Evolutionary conservation across 192 early-diverging fungal species (phyloP).

Genomic region (Coemansia sp.): DNA sequence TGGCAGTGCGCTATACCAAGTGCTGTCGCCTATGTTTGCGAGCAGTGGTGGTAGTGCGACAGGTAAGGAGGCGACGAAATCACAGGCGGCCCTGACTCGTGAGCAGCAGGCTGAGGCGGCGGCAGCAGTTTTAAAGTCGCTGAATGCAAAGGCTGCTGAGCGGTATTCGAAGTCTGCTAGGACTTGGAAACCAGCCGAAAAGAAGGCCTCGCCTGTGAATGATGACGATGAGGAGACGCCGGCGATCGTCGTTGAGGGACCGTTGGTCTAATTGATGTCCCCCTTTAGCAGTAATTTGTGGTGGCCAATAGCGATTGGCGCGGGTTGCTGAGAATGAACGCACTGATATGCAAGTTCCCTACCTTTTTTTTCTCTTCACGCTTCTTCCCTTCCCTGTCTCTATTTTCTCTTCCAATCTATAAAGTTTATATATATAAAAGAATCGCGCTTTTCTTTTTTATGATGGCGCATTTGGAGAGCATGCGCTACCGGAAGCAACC

Average conservation of each 20-base stretch:
- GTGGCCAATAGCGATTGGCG: background rate
- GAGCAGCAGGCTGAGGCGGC: conserved; percentile 50
- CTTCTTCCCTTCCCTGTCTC: background rate
- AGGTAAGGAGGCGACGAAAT: conserved; percentile 16
- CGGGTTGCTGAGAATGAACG: background rate
- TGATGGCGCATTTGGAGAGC: conserved; percentile 55
- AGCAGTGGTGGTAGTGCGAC: conserved; percentile 12
- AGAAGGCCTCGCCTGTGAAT: background rate
- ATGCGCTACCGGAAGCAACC: conserved; percentile 59
- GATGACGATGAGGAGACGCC: conserved; percentile 14
- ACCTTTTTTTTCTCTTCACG: conserved; percentile 2
- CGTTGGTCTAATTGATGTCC: conserved; percentile 12
- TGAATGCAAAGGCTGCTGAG: conserved; percentile 36
- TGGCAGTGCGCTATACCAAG: conserved; percentile 53
- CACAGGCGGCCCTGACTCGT: conserved; percentile 25
- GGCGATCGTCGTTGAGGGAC: conserved; percentile 15
- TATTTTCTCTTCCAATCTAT: background rate
- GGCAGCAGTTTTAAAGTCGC: conserved; percentile 33
- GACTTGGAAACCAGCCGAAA: conserved; percentile 31
- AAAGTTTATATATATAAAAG: background rate
- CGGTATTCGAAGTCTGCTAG: conserved; percentile 35
- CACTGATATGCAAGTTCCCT: background rate
- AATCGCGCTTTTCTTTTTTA: background rate
- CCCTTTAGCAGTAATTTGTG: background rate
- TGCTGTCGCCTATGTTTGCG: conserved; percentile 35